A percentile compares a stretch with the other conserved stretches of the same genome.
These are phyloP conservation scores for Rhizophlyctis rosea DNA, from an alignment of 192 early-diverging fungal genomes.

Conservation along the genomic window DNA sequence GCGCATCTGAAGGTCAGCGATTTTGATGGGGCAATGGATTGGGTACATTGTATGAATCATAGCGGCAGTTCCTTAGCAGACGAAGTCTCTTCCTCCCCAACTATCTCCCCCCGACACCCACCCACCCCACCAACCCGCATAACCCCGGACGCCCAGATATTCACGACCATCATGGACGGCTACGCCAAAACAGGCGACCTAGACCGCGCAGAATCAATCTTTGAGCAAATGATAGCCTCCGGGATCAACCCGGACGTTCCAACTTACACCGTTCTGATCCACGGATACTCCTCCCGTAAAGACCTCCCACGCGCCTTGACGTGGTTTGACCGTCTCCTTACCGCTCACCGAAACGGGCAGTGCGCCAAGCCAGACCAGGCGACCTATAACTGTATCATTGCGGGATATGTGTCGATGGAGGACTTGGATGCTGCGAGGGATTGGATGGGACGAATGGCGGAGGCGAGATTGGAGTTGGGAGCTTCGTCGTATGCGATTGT, in stretches of 20 bases:
- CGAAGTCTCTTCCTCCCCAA: neutral
- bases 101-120: neutral
- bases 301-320: neutral
- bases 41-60: neutral
- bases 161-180: neutral
- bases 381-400: neutral
- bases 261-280: neutral
- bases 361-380: neutral
- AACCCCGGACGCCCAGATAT: neutral
- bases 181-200: neutral
- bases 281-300: neutral
- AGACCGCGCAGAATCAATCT: neutral
- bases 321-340: neutral
- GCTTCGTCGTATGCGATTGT: neutral
- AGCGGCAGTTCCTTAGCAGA: neutral
- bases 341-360: neutral
- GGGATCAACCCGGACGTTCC: neutral
- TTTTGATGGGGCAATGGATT: neutral
- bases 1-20: neutral
- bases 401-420: neutral
- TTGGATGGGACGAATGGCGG: neutral
- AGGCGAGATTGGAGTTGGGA: neutral
- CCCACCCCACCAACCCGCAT: neutral
- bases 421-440: constrained; percentile 1
- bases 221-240: neutral